phyloP scores from a whole-genome alignment of 306 rosid species.

The Medicago truncatula region MtrunA17r5.0-ANR NC_053043.1:10360501-10361000 shows the following conservation, averaged over 20 bases:
- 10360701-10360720: neutral
- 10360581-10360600: conserved; percentile 82
- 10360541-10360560: neutral
- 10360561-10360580: conserved; percentile 25
- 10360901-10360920: neutral
- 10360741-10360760: neutral
- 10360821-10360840: conserved; percentile 70
- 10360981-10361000: conserved; percentile 71
- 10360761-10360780: conserved; percentile 23
- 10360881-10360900: conserved; percentile 1
- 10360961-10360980: conserved; percentile 83
- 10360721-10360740: neutral
- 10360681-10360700: neutral
- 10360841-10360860: conserved; percentile 78
- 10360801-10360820: conserved; percentile 75
- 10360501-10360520: neutral
- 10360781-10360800: conserved; percentile 74
- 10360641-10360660: conserved; percentile 90
- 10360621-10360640: conserved; percentile 84
- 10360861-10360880: conserved; percentile 53
- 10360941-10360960: conserved; percentile 73
- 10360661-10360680: conserved; percentile 50
- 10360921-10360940: neutral
- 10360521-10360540: neutral
- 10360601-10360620: conserved; percentile 86